Evolutionary conservation across 2,329 filamentous ascomycete species (phyloP), one percentile per base, ranked within the genome.

Genomic region (Aureobasidium leucospermi): DNA sequence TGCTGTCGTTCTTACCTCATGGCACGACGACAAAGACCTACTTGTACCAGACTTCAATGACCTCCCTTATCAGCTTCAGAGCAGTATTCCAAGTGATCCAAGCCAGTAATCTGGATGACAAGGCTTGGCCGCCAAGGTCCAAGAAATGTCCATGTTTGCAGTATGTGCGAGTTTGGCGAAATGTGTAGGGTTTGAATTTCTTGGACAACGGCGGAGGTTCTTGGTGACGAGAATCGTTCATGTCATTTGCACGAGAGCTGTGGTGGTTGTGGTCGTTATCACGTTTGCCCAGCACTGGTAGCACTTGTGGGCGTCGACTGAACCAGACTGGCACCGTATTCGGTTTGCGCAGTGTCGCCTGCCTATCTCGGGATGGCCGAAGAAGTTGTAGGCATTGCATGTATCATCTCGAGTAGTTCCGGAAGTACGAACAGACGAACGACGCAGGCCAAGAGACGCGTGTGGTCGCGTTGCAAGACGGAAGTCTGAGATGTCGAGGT

Each of bases 111-210:
- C 10, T 8, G 41, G 6, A 8, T 11, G 51, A 42, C 39, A 42
- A 43, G 51, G 41, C 52, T 57, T 57, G 52, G 52, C 52, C 31
- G 52, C 52, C 52, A 29, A 57, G 52, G 31, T 38, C 52, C 52
- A 57, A 57, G 52, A 15, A 15, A 28, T 10, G 32, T 16, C 32
- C 10, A 41, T 6, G 36, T 8, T 16, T 10, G 23, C 11, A 8
- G 13, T 41, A 13, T 16, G 36, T 16, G 16, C 8, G 9, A 13
- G 29, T n/a, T 29, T 28, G 16, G 16, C 48, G 13, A 39, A 16
- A 19, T 11, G 29, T 10, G 11, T 49, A 23, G 8, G n/a, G 34
- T 36, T 10, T 49, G 32, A 10, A 23, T 38, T 16, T 7, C 48
- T 52, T 52, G 36, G 48, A 31, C 48, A 52, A 52, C 48, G 48